Conservation (phyloP, 805 yeast genomes). For the Wickerhamomyces ciferrii region DNA sequence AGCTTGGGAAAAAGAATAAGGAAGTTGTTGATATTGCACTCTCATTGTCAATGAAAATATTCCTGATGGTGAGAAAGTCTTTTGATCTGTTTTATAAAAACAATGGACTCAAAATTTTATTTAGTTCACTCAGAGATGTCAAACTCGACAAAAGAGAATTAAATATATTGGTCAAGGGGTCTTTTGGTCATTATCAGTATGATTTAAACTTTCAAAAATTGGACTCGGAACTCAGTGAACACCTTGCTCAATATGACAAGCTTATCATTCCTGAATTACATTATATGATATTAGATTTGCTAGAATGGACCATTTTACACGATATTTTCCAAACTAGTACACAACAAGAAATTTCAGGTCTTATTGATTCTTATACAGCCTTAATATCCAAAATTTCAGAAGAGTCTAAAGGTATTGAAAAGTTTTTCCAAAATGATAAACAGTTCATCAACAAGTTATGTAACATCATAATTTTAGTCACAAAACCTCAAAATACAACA, state of each 20-base stretch:
- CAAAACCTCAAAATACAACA: constrained; percentile 25
- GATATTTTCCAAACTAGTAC: constrained; percentile 32
- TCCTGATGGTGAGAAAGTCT: constrained; percentile 41
- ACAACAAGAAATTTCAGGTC: constrained; percentile 23
- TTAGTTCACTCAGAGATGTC: constrained; percentile 39
- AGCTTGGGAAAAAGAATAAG: constrained; percentile 28
- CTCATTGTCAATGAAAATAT: constrained; percentile 44
- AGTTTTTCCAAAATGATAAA: constrained; percentile 27
- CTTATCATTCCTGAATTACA: constrained; percentile 40
- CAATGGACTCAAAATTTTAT: constrained; percentile 45
- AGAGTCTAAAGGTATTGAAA: constrained; percentile 18
- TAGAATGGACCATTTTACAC: constrained; percentile 31
- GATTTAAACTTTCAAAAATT: constrained; percentile 16
- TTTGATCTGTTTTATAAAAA: constrained; percentile 45
- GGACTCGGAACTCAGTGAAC: constrained; percentile 8
- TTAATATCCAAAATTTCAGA: constrained; percentile 21
- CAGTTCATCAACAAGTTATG: constrained; percentile 16
- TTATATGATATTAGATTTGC: constrained; percentile 25
- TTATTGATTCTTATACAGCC: constrained; percentile 19
- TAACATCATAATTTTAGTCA: constrained; percentile 25
- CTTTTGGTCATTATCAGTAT: constrained; percentile 37
- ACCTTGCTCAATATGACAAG: constrained; percentile 5
- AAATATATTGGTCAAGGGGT: constrained; percentile 36
- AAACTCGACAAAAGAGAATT: constrained; percentile 27
- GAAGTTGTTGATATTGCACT: constrained; percentile 24